Base-by-base conservation (phyloP, 129 eudicot species). In the Gnaphalium uliginosum region DNA sequence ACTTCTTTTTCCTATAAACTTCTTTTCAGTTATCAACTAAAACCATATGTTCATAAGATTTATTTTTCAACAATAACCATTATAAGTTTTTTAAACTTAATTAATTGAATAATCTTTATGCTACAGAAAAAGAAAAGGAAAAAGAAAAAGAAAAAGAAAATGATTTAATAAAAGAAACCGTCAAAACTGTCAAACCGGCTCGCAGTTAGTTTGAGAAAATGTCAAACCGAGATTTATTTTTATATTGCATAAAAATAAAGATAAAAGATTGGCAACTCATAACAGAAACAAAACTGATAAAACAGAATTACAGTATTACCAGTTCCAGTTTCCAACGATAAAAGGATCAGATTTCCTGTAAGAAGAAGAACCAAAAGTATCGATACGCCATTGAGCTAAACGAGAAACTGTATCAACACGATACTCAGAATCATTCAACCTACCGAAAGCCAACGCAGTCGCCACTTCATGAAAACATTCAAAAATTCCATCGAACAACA, bases 361-460 rank as follows among this genome's bases (percentile, higher is more conserved):
- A 51, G 90, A 82, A 59, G 88, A 90, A 9, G 96, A 88, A 29
- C 90, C 90, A 68, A 88, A 73, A 39, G 83, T 86, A 23, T 90
- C 88, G 76, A 90, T 83, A 60, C 96, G 76, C 98, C 98, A 93
- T 85, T 93, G 98, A 19, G 98, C 98, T 61, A 93, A 90, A 35
- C 98, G 92, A 1, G 96, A 82, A 13, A 96, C 88, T 24, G 98
- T 93, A 41, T 86, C 96, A 18, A 93, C 98, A 10, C 88, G 85
- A 53, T 93, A 88, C 75, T 86, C 89, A 41, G 96, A 90, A 22
- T 86, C 90, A 6, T 71, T 95, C 99, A 95, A 87, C 86, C 90
- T 87, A 67, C 81, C 76, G 76, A 87, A 90, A 18, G 76, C 84
- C 6, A 95, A 75, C 10, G 84, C 90, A 69, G 72, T 61, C 25